A percentile compares a stretch with the other conserved stretches of the same genome.
phyloP scores from a whole-genome alignment of 192 early-diverging fungal genomes.

The Coemansia sp. region DNA sequence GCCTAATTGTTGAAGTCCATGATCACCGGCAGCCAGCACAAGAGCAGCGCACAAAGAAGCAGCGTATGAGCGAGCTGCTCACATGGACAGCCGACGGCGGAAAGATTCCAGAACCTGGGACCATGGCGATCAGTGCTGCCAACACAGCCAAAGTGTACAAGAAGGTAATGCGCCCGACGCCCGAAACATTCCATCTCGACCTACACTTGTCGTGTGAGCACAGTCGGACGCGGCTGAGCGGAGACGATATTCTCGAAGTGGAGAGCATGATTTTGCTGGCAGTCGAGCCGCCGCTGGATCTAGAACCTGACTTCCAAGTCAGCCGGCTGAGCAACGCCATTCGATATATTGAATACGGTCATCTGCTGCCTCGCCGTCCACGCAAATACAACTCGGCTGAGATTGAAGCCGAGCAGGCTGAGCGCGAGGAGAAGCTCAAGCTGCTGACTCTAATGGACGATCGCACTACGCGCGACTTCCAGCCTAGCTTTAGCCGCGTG shows the following conservation, averaged over 20 bases:
- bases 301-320: conserved; percentile 70
- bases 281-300: conserved; percentile 64
- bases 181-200: conserved; percentile 46
- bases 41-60: conserved; percentile 36
- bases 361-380: conserved; percentile 57
- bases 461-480: conserved; percentile 54
- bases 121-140: background rate
- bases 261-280: conserved; percentile 68
- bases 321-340: conserved; percentile 70
- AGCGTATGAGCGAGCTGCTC: conserved; percentile 22
- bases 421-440: conserved; percentile 67
- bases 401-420: conserved; percentile 64
- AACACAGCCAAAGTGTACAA: conserved; percentile 19
- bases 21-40: conserved; percentile 59
- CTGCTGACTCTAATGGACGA: conserved; percentile 73
- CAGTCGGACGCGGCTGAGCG: conserved; percentile 51
- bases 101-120: conserved; percentile 8
- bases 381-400: conserved; percentile 74
- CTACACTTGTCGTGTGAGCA: conserved; percentile 41
- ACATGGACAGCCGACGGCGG: conserved; percentile 27
- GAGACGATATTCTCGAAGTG: conserved; percentile 59
- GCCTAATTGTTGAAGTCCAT: conserved; percentile 68
- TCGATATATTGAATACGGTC: conserved; percentile 54
- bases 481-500: conserved; percentile 70
- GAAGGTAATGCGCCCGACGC: conserved; percentile 52